phyloP scores from a whole-genome alignment of 2,329 filamentous ascomycete genomes.

The Fusarium tupiense region DNA sequence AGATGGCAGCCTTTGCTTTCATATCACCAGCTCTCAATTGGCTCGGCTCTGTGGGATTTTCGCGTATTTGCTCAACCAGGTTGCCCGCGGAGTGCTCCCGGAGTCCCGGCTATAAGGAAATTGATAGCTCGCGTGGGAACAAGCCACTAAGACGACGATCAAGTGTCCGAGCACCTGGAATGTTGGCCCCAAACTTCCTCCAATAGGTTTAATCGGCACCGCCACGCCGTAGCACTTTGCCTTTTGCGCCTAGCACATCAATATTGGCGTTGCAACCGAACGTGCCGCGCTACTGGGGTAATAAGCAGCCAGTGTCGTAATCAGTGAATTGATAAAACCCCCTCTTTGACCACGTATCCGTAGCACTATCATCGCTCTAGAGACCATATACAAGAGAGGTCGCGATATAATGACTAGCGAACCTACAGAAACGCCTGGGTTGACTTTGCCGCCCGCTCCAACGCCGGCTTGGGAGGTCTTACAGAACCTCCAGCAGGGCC shows the following conservation, averaged over 20 bases:
- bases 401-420: not conserved
- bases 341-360: not conserved
- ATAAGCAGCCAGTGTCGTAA: not conserved
- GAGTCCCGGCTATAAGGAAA: not conserved
- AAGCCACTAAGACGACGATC: not conserved
- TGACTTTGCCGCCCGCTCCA: constrained; percentile 1
- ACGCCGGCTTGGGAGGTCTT: constrained; percentile 13
- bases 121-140: not conserved
- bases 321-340: not conserved
- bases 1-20: not conserved
- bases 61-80: not conserved
- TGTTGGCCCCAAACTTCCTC: not conserved
- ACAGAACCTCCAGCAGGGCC: not conserved
- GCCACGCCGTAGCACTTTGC: not conserved
- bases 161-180: constrained; percentile 2
- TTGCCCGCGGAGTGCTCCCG: not conserved
- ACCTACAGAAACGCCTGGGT: not conserved
- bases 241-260: not conserved
- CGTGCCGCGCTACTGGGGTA: not conserved
- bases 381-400: fast-evolving
- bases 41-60: not conserved
- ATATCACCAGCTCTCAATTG: not conserved
- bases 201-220: not conserved
- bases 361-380: fast-evolving
- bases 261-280: constrained; percentile 6